Conservation (phyloP, 2,329 filamentous ascomycete species). For the Alternaria rosae region DNA sequence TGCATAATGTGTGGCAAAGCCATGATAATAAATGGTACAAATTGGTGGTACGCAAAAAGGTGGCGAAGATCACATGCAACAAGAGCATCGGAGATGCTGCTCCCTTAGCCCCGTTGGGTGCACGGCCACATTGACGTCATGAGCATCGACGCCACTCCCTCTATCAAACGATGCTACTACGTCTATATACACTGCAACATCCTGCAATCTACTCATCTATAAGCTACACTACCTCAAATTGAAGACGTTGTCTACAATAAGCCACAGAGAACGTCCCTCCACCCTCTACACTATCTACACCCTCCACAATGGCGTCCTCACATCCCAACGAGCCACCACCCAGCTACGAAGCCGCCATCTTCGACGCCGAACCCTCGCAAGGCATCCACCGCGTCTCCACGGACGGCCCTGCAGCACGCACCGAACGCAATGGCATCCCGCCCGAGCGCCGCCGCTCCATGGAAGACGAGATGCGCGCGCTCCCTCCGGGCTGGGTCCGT, state of each 20-base stretch:
- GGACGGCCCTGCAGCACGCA: conserved; percentile 38
- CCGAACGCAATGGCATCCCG: conserved; percentile 62
- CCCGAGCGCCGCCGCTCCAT: conserved; percentile 62
- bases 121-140: conserved; percentile 18
- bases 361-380: conserved; percentile 32
- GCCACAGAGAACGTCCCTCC: not conserved
- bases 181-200: not conserved
- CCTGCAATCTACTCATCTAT: not conserved
- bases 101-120: not conserved
- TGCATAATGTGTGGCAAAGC: not conserved
- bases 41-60: not conserved
- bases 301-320: conserved; percentile 29
- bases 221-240: not conserved
- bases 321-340: conserved; percentile 42
- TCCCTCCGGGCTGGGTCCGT: conserved; percentile 65
- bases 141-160: not conserved
- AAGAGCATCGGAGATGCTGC: not conserved
- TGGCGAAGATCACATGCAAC: conserved; percentile 10
- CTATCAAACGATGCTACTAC: not conserved
- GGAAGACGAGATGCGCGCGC: conserved; percentile 65
- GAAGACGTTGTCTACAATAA: not conserved
- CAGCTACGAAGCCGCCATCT: conserved; percentile 43
- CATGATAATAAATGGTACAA: not conserved
- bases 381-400: conserved; percentile 40
- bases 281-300: not conserved